These are phyloP conservation scores for Peronospora destructor DNA, from an alignment of 352 stramenopile species.

Conservation along the genomic window DNA sequence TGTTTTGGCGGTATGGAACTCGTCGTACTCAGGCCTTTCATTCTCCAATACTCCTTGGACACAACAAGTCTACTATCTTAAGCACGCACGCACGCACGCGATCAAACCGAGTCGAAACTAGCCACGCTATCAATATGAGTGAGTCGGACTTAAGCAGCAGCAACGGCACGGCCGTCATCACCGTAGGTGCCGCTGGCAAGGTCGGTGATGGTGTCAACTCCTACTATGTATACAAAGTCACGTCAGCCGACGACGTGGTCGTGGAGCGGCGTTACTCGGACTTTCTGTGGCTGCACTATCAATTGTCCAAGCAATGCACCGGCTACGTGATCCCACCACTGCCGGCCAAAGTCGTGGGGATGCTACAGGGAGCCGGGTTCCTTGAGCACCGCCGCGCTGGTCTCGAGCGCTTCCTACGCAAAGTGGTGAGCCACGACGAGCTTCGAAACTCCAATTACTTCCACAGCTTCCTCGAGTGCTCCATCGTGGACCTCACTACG, in stretches of 20 bases:
- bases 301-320: conserved; percentile 62
- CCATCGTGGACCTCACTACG: conserved; percentile 61
- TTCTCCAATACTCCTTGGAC: conserved; percentile 17
- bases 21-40: conserved; percentile 9
- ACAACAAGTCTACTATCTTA: neutral
- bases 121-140: conserved; percentile 13
- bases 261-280: conserved; percentile 84
- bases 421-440: conserved; percentile 71
- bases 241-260: conserved; percentile 40
- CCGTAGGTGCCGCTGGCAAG: conserved; percentile 62
- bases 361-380: conserved; percentile 76
- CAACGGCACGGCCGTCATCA: conserved; percentile 27
- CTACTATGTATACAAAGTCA: conserved; percentile 79
- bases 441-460: conserved; percentile 64
- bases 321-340: conserved; percentile 81
- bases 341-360: conserved; percentile 65
- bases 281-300: conserved; percentile 78
- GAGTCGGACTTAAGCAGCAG: conserved; percentile 19
- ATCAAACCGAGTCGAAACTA: neutral
- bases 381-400: conserved; percentile 64
- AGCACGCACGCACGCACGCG: neutral
- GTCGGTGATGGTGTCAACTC: conserved; percentile 80
- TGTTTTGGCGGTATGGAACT: conserved; percentile 1
- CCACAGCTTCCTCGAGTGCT: conserved; percentile 67
- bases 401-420: conserved; percentile 75